A percentile compares a stretch with the other conserved stretches of the same genome.
These are phyloP conservation scores for Taphrina populina DNA, from an alignment of 1,139 yeast species.

Conservation along the genomic window DNA sequence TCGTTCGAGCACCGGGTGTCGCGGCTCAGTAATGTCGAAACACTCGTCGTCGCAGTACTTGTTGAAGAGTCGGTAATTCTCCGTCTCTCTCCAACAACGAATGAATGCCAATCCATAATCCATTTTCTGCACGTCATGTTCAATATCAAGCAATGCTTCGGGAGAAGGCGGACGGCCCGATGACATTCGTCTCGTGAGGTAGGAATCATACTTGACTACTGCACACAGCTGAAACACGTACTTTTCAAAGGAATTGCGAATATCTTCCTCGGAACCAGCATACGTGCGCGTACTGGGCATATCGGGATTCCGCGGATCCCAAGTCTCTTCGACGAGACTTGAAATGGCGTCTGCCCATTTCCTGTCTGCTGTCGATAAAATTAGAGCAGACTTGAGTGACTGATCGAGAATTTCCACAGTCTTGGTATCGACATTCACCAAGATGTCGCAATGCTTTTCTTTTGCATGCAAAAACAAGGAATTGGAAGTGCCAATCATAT, in stretches of 20 bases:
- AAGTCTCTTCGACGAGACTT: constrained; percentile 44
- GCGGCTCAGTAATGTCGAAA: constrained; percentile 82
- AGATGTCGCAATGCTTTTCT: constrained; percentile 55
- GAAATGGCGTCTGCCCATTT: constrained; percentile 58
- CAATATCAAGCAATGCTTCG: constrained; percentile 34
- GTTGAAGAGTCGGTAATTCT: constrained; percentile 70
- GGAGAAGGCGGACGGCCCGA: constrained; percentile 3
- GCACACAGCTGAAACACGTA: constrained; percentile 75
- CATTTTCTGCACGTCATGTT: constrained; percentile 49
- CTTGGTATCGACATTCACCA: constrained; percentile 56
- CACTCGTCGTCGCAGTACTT: constrained; percentile 78
- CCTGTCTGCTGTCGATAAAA: constrained; percentile 63
- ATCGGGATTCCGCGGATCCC: constrained; percentile 51
- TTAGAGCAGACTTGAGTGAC: constrained; percentile 50
- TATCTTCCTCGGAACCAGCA: constrained; percentile 84
- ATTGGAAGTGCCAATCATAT: constrained; percentile 85
- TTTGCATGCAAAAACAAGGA: constrained; percentile 72
- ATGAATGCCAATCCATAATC: constrained; percentile 55
- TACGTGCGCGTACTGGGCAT: constrained; percentile 50
- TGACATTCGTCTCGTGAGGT: constrained; percentile 40
- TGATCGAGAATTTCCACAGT: constrained; percentile 53
- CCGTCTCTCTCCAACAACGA: constrained; percentile 62
- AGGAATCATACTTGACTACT: constrained; percentile 67
- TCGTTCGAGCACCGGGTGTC: constrained; percentile 51
- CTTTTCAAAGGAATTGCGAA: constrained; percentile 85